Evolutionary conservation across 371 early-diverging fungal species (phyloP).

Genomic region (Mucor plumbeus): DNA sequence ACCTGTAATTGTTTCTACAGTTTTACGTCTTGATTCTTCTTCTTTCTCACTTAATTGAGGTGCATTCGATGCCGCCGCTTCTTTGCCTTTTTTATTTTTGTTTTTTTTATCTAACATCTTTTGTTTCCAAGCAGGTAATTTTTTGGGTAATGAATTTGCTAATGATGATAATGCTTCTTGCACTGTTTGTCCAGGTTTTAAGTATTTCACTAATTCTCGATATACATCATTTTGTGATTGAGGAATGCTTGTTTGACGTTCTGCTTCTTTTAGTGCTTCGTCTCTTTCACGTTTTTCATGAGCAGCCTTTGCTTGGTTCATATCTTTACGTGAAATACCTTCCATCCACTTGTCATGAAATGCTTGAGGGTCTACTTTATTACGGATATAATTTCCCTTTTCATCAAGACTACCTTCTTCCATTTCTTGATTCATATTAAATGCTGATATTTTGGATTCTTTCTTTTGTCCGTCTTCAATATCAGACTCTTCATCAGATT

Average conservation of each 20-base stretch:
- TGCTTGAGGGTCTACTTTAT: constrained; percentile 80
- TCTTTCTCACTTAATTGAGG: constrained; percentile 41
- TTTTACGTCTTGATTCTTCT: constrained; percentile 45
- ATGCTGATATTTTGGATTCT: constrained; percentile 74
- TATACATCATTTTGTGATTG: constrained; percentile 62
- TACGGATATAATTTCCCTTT: constrained; percentile 80
- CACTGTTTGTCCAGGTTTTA: constrained; percentile 79
- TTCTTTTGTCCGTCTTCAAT: constrained; percentile 58
- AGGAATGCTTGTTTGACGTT: constrained; percentile 49
- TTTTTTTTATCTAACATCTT: constrained; percentile 67
- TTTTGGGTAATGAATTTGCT: constrained; percentile 59
- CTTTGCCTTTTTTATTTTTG: constrained; percentile 46
- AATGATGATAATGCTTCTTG: constrained; percentile 68
- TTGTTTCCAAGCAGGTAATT: constrained; percentile 57
- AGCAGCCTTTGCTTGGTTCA: constrained; percentile 74
- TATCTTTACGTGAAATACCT: constrained; percentile 78
- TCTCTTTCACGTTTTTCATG: constrained; percentile 61
- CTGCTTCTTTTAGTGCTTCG: constrained; percentile 58
- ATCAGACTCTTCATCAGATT: constrained; percentile 50
- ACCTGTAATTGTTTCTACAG: constrained; percentile 72
- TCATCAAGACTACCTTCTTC: constrained; percentile 90
- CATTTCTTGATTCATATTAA: constrained; percentile 88
- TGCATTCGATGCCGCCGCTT: background rate
- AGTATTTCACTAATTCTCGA: constrained; percentile 61
- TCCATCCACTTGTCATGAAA: constrained; percentile 92